Base-by-base conservation (phyloP, 1,284 basidiomycete species). In the Moesziomyces parantarcticus region DNA sequence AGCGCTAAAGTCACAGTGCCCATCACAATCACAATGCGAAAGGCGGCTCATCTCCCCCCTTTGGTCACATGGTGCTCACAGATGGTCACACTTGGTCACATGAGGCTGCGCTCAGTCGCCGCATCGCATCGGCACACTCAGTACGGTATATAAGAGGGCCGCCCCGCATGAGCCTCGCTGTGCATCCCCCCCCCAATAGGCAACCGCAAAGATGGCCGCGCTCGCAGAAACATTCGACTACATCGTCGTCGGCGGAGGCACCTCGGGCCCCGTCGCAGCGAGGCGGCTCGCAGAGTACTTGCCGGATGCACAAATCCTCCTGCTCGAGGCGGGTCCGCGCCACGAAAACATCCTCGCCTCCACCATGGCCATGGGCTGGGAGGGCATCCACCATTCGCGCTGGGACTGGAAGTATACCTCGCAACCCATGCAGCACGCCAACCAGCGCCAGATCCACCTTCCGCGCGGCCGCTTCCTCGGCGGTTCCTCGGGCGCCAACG, bases 401-500 rank as follows among this genome's bases (percentile, higher is more conserved):
- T 32, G 29, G 29, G 60, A 63, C 26, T 63, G 60, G 60, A 43
- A 49, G n/a, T 63, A 63, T 34, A 50, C 55, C n/a, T 50, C 54
- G 7, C 46, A 58, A 22, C 54, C 60, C 34, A 44, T 48, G 29
- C 16, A 47, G 26, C 42, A 58, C 40, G 69, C 50, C 41, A 61
- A 40, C 70, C 46, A 23, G 26, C 63, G 26, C n/a, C 45, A 49
- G 41, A 68, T 47, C n/a, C 44, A 52, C 34, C 46, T 53, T 1
- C 60, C 54, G 20, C 40, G 86, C 1, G 86, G 86, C 14, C 39
- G 41, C 21, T 0, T 82, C 79, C 1, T 84, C 85, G 29, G 29
- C 29, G 29, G 29, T 32, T 32, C 29, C 29, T 32, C 29, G 9
- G 79, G 81, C 18, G 85, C 87, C 49, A 87, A 87, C 64, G 77